A percentile compares a stretch with the other conserved stretches of the same genome.
phyloP scores from a whole-genome alignment of 148 eudicot species.

The Rhododendron ovatum region DNA sequence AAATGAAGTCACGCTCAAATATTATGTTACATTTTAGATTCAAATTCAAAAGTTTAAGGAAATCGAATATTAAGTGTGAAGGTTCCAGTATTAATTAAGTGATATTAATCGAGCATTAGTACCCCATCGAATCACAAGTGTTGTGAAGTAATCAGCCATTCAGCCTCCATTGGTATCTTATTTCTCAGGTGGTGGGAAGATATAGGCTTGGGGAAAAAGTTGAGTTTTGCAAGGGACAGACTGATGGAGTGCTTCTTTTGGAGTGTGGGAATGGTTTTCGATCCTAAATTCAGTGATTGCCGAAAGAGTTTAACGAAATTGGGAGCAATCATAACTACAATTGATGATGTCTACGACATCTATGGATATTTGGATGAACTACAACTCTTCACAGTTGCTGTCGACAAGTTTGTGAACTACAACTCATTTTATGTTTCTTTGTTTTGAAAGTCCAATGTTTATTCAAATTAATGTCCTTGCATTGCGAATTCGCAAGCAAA shows the following conservation, averaged over 20 bases:
- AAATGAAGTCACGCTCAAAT: too few relatives aligned
- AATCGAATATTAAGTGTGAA: too few relatives aligned
- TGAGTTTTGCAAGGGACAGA: slow-evolving; percentile 19
- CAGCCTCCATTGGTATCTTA: neutral
- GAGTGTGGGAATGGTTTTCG: neutral
- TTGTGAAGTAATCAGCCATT: neutral
- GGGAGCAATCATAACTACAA: neutral
- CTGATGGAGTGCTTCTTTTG: slow-evolving; percentile 11
- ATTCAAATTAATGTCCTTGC: neutral
- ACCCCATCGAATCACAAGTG: neutral
- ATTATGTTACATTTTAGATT: too few relatives aligned
- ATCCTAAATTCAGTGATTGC: slow-evolving; percentile 10
- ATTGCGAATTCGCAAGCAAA: neutral
- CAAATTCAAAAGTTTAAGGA: too few relatives aligned
- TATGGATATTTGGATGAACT: slow-evolving; percentile 31
- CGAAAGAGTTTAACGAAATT: slow-evolving; percentile 20
- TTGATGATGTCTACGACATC: slow-evolving; percentile 35
- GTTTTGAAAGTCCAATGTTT: neutral
- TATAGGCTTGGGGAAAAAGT: neutral
- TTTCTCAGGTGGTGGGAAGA: slow-evolving; percentile 16
- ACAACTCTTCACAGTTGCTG: slow-evolving; percentile 3
- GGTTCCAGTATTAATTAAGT: too few relatives aligned
- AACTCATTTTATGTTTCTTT: neutral
- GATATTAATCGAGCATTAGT: too few relatives aligned
- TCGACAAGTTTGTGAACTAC: neutral